phyloP scores from a whole-genome alignment of 192 early-diverging fungal genomes.

The Gaertneriomyces sp. region DNA sequence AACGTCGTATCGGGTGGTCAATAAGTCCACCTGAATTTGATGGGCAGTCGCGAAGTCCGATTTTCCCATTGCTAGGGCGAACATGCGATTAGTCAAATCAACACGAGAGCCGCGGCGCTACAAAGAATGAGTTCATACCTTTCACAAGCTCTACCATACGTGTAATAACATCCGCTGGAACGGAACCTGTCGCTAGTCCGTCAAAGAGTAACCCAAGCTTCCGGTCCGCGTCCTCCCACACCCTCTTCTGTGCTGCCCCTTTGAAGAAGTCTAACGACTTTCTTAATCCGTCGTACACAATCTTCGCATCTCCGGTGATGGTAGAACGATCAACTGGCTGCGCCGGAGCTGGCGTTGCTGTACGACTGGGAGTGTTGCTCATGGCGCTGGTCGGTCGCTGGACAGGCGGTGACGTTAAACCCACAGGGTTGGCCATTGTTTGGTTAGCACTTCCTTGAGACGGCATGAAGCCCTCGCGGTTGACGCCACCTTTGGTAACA shows the following conservation, averaged over 20 bases:
- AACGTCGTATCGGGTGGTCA: constrained; percentile 63
- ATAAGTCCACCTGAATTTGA: constrained; percentile 63
- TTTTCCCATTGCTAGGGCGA: constrained; percentile 40
- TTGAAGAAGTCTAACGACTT: constrained; percentile 18
- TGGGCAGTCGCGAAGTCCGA: constrained; percentile 55
- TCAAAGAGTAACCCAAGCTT: constrained; percentile 78
- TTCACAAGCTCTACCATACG: constrained; percentile 63
- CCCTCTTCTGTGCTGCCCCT: constrained; percentile 53
- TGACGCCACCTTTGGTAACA: too few relatives aligned
- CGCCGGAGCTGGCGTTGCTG: too few relatives aligned
- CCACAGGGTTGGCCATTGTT: too few relatives aligned
- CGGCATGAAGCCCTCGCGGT: too few relatives aligned
- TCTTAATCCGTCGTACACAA: constrained; percentile 54
- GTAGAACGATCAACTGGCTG: constrained; percentile 51
- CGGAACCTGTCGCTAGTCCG: constrained; percentile 75
- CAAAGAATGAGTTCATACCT: constrained; percentile 35
- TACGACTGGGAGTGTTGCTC: too few relatives aligned
- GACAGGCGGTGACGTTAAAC: too few relatives aligned
- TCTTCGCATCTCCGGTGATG: constrained; percentile 69
- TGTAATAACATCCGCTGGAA: constrained; percentile 59
- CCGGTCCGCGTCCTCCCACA: constrained; percentile 82
- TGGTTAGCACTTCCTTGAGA: too few relatives aligned
- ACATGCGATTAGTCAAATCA: constrained; percentile 5
- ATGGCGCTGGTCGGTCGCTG: too few relatives aligned
- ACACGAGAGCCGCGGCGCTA: not conserved